Base-by-base conservation (phyloP, 192 early-diverging fungal genomes). In the Coemansia sp. region DNA sequence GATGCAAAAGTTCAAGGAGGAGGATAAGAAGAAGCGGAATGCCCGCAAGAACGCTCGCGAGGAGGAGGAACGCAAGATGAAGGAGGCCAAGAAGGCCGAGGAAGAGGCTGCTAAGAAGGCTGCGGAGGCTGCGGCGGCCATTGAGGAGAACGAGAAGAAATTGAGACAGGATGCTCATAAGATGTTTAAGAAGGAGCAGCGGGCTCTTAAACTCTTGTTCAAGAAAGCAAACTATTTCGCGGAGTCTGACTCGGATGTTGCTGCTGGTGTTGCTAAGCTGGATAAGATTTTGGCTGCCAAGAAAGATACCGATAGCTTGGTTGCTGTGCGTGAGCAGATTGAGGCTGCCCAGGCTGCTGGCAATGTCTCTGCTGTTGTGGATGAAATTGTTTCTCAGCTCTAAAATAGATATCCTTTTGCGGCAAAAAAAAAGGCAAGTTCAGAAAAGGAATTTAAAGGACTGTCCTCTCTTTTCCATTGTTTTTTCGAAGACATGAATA, bases 21-120 rank as follows among this genome's bases (percentile, higher is more conserved):
- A 87, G 55, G 97, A 97, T 55, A 92, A 91, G 82, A 80, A 79
- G 57, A 88, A 88, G 40, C 91, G 92, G 59, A 91, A 94, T 40
- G 89, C 92, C 56, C 96, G 96, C 79, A 89, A 89, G 80, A 79
- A 86, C 55, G 91, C 91, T 52, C 91, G 87, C 68, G 88, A 92
- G 63, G 84, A 82, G 38, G 88, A 83, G 44, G 84, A 81, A 26
- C 61, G 60, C 44, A 61, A 59, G 59, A 60, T 70, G 15, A 64
- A 63, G 5, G 73, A 77, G 51, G 54, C 70, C 51, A 77, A 76
- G 55, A 80, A 82, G 77, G 61, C 61, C 26, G 81, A 80, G 40
- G 79, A 72, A 11, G 84, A 84, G 66, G 83, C 72, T 13, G 77
- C 77, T 26, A 71, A 74, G 65, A 80, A 84, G 68, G 84, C 80